Percentiles rank a stretch among this genome's conserved stretches.
phyloP scores from a whole-genome alignment of 805 yeast genomes.

The Yarrowia porcina region DNA sequence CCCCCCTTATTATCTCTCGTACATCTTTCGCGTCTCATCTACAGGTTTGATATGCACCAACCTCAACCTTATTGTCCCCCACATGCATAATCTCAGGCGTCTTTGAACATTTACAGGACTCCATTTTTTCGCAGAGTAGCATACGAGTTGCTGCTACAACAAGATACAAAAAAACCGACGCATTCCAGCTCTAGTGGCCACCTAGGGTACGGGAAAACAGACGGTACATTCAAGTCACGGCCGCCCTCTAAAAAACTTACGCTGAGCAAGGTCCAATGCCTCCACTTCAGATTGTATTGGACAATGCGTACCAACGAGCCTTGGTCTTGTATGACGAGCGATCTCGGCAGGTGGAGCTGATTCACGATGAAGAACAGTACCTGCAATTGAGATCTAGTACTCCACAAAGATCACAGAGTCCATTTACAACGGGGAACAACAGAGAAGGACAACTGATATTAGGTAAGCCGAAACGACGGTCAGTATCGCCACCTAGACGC shows the following conservation, averaged over 20 bases:
- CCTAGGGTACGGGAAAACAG: background rate
- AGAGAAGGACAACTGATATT: conserved; percentile 1
- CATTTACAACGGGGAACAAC: background rate
- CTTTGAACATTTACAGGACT: background rate
- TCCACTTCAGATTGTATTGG: conserved; percentile 13
- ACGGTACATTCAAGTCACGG: background rate
- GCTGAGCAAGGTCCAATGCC: background rate
- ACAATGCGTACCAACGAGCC: conserved; percentile 21
- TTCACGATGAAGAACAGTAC: conserved; percentile 21
- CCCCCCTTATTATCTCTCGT: background rate
- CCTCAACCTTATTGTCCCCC: conserved; percentile 18
- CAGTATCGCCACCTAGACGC: conserved; percentile 2
- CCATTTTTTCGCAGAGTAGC: background rate
- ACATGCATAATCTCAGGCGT: conserved; percentile 21
- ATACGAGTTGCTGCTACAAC: background rate
- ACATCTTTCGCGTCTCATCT: background rate
- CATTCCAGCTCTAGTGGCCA: background rate
- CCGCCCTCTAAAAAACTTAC: background rate
- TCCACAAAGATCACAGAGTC: conserved; percentile 5
- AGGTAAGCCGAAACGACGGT: background rate
- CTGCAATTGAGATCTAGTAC: conserved; percentile 1
- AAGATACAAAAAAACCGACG: background rate
- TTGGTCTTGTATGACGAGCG: conserved; percentile 10
- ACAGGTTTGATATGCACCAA: background rate
- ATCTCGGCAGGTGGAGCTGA: background rate